A percentile compares a stretch with the other conserved stretches of the same genome.
phyloP scores from a whole-genome alignment of 108 stramenopile genomes.

The Skeletonema marinoi region DNA sequence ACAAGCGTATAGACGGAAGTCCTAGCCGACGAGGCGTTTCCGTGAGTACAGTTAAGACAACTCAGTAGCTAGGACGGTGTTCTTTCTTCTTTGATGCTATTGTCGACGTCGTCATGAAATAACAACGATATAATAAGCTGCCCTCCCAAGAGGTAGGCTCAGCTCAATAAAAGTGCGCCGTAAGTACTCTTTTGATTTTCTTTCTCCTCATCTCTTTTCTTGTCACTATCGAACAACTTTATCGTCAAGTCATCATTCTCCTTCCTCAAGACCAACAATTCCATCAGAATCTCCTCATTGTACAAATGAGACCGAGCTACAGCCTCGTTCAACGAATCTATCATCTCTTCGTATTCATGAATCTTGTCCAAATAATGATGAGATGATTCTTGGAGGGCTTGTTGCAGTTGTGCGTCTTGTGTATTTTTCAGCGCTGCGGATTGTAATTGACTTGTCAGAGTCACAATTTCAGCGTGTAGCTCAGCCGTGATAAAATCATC shows the following conservation, averaged over 20 bases:
- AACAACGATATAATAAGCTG: no score
- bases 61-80: no score
- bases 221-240: neutral
- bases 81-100: no score
- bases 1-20: no score
- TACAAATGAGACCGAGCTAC: neutral
- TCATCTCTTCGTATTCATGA: neutral
- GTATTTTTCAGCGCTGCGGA: neutral
- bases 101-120: no score
- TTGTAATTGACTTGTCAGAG: neutral
- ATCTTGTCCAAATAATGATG: neutral
- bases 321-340: neutral
- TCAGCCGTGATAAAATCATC: neutral
- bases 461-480: neutral
- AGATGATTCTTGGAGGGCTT: neutral
- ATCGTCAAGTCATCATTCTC: neutral
- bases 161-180: no score
- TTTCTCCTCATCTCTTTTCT: neutral
- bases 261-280: neutral
- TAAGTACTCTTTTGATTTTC: neutral
- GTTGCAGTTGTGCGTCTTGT: neutral
- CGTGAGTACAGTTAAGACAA: no score
- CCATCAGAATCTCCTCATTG: neutral
- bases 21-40: no score
- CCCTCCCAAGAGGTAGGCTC: no score